Conservation (phyloP, 148 eudicot genomes). For the Beta vulgaris region DNA sequence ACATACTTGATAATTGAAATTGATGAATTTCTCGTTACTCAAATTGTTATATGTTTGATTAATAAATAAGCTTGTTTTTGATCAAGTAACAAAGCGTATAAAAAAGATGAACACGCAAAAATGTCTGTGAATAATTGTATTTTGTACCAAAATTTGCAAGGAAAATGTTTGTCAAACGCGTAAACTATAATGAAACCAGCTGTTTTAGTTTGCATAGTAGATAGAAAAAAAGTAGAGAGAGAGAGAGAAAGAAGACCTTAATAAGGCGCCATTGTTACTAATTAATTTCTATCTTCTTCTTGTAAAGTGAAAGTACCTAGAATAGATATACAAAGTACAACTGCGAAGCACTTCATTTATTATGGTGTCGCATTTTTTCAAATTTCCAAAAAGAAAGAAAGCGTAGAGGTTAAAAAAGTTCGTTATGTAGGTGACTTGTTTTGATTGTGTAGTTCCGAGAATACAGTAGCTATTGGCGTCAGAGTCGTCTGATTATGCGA, state of each 20-base stretch:
- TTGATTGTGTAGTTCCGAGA: not conserved
- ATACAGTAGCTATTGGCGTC: not conserved
- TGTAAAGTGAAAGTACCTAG: not conserved
- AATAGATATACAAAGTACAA: not conserved
- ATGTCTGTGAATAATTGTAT: not conserved
- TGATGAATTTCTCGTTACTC: not conserved
- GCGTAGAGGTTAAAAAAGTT: not conserved
- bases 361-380: not conserved
- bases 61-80: no score
- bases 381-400: not conserved
- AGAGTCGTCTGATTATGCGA: conserved; percentile 5
- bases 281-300: no score
- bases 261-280: not conserved
- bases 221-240: not conserved
- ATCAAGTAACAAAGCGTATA: conserved; percentile 21
- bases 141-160: no score
- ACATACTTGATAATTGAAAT: conserved; percentile 3
- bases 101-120: conserved; percentile 17
- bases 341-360: not conserved
- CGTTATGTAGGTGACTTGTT: not conserved
- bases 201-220: not conserved
- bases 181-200: conserved; percentile 5
- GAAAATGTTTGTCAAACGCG: not conserved
- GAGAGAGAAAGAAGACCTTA: conserved; percentile 1
- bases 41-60: no score